Evolutionary conservation across 169 alveolate species (phyloP), one percentile per base, ranked within the genome.

Genomic region (Plasmodium ovale): DNA sequence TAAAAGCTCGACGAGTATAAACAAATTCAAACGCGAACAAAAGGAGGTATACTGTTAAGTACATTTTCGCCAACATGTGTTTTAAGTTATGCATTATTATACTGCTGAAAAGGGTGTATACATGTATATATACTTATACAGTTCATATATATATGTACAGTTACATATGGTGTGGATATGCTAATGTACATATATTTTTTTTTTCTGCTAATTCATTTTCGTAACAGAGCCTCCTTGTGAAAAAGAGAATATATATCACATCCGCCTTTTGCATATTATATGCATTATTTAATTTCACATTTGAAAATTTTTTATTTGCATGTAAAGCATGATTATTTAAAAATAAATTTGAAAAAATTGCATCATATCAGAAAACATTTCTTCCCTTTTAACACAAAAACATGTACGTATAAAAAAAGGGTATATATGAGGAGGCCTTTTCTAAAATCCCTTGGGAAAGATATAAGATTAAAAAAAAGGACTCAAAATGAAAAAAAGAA

Each of bases 1-100:
- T 74, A 51, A 74, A 74, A 27, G 88, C 88, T 60, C 73, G 73
- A 33, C 88, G 88, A 42, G 88, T 39, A 60, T 59, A 42, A 62
- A 35, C 88, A 59, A 59, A 42, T 53, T 74, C 67, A 74, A 53
- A 60, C 49, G 53, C 23, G 62, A 74, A 74, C 33, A 59, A 31
- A 74, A 74, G 25, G 33, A 59, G 42, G 31, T 31, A 74, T 64
- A 65, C 37, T 74, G 60, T 42, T 23, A 42, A 23, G 73, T 74
- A n/a, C 88, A 74, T 74, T 74, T 74, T 72, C 23, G 29, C 14
- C 33, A 59, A 39, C 58, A 59, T 16, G 25, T 31, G 21, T 31
- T 72, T 72, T 54, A 27, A 72, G 59, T 37, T 67, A 21, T 67
- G 16, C 16, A 47, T 47, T 47, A 47, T 47, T n/a, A n/a, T n/a